phyloP scores from a whole-genome alignment of 2,329 filamentous ascomycete genomes.

The Talaromyces atroroseus region DNA sequence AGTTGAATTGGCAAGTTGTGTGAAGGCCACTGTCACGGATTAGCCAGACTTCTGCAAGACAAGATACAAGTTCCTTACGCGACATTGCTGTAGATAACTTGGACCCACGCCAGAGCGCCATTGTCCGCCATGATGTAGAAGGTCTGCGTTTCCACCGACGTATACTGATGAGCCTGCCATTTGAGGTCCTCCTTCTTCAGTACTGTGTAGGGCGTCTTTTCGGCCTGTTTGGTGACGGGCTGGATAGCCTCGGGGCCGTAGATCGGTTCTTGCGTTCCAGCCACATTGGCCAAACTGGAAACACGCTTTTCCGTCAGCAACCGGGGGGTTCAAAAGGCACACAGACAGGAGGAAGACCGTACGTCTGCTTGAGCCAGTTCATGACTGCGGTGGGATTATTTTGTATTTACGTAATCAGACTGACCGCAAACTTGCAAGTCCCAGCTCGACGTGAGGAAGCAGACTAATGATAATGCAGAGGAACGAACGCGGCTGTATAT shows the following conservation, averaged over 20 bases:
- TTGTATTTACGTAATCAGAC: background rate
- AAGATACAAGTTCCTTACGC: conserved; percentile 54
- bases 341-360: conserved; percentile 36
- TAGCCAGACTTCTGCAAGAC: background rate
- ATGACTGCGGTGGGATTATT: conserved; percentile 54
- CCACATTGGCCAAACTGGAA: conserved; percentile 63
- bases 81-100: conserved; percentile 98
- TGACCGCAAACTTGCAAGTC: background rate
- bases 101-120: conserved; percentile 70
- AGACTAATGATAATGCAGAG: too few relatives aligned
- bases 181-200: conserved; percentile 70
- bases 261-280: conserved; percentile 92
- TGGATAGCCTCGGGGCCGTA: conserved; percentile 86
- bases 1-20: conserved; percentile 89
- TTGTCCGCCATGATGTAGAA: conserved; percentile 84
- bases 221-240: conserved; percentile 75
- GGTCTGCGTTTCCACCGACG: conserved; percentile 87
- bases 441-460: too few relatives aligned
- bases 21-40: conserved; percentile 64
- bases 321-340: conserved; percentile 12
- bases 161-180: conserved; percentile 77
- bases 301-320: conserved; percentile 13
- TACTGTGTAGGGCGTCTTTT: conserved; percentile 73
- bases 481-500: too few relatives aligned
- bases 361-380: conserved; percentile 93